These are phyloP conservation scores for Haplosporangium sp. DNA, from an alignment of 371 early-diverging fungal genomes.

Conservation along the genomic window DNA sequence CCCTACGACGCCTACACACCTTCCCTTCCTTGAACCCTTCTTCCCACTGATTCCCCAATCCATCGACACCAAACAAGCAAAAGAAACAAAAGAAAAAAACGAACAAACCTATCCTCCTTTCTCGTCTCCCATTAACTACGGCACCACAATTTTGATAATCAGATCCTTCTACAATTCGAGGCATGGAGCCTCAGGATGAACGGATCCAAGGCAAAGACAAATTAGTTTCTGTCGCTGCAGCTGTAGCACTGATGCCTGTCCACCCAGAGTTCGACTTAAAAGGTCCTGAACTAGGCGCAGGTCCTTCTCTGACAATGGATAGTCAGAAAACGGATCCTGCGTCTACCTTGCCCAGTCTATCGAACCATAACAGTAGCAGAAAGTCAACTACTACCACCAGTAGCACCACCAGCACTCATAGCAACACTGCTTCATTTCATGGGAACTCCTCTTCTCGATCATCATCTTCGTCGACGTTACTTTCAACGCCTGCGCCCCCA, in stretches of 20 bases:
- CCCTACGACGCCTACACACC: no score
- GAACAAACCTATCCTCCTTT: background rate
- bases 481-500: conserved; percentile 11
- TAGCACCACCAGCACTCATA: background rate
- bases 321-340: background rate
- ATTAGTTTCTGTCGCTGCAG: conserved; percentile 3
- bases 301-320: background rate
- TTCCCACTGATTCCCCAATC: no score
- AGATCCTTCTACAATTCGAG: conserved; percentile 40
- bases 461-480: conserved; percentile 3
- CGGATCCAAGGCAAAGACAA: background rate
- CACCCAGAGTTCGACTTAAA: background rate
- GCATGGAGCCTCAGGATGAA: conserved; percentile 55
- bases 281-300: background rate
- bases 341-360: background rate
- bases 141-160: background rate
- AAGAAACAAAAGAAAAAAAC: no score
- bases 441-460: background rate
- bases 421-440: background rate
- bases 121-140: background rate
- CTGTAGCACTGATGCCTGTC: conserved; percentile 2
- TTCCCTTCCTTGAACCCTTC: background rate
- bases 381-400: background rate
- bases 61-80: no score
- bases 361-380: background rate